Percentiles rank a stretch among this genome's conserved stretches.
Conservation (phyloP, 1,139 yeast genomes). For the Blastobotrys indianensis region DNA sequence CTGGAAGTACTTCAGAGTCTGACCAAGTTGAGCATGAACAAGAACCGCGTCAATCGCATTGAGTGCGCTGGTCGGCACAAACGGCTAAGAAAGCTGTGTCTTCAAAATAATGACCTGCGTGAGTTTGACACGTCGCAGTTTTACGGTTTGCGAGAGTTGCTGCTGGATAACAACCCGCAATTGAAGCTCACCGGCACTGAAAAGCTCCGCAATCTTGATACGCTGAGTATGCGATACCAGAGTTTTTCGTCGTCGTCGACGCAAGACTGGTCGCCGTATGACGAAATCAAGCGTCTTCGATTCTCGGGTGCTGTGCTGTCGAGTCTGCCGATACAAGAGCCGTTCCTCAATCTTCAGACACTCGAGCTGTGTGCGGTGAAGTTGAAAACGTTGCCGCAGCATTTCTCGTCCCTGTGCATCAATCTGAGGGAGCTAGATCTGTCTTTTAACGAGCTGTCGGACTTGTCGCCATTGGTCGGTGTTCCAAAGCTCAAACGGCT, state of each 20-base stretch:
- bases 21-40: conserved; percentile 23
- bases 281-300: conserved; percentile 25
- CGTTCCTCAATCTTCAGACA: conserved; percentile 31
- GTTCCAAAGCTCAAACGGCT: conserved; percentile 29
- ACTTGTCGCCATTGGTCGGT: conserved; percentile 24
- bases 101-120: conserved; percentile 15
- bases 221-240: conserved; percentile 9
- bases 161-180: conserved; percentile 16
- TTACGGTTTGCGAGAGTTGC: conserved; percentile 16
- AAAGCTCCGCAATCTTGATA: conserved; percentile 13
- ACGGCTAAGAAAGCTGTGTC: conserved; percentile 14
- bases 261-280: conserved; percentile 15
- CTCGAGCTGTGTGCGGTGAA: conserved; percentile 31
- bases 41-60: conserved; percentile 20
- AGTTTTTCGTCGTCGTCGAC: neutral
- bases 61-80: conserved; percentile 11
- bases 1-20: conserved; percentile 23
- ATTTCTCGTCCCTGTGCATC: conserved; percentile 24
- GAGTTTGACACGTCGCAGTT: conserved; percentile 16
- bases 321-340: conserved; percentile 21
- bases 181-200: conserved; percentile 14
- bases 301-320: conserved; percentile 25
- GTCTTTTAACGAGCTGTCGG: conserved; percentile 29
- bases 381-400: conserved; percentile 25
- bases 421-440: conserved; percentile 33